Percentiles rank a stretch among this genome's conserved stretches.
Evolutionary conservation across 2,329 filamentous ascomycete genomes (phyloP).

Genomic region (Byssochlamys sp.): DNA sequence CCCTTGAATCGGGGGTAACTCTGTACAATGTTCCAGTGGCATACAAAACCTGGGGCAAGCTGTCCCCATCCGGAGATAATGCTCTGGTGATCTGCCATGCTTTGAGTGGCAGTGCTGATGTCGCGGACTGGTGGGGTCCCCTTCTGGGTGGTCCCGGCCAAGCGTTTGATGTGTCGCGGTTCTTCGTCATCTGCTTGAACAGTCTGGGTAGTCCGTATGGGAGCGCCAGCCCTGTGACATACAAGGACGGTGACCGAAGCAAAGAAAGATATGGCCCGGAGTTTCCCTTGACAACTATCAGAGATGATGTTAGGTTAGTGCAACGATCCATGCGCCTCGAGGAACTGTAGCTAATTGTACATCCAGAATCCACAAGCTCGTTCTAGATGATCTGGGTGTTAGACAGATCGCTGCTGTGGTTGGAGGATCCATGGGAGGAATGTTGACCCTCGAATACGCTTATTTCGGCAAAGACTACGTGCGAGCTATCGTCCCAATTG

Average conservation of each 20-base stretch:
- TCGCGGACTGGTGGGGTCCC: constrained; percentile 49
- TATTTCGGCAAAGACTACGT: constrained; percentile 63
- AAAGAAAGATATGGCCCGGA: constrained; percentile 83
- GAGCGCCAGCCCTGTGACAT: constrained; percentile 54
- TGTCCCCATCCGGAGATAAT: constrained; percentile 51
- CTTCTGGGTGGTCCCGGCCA: constrained; percentile 44
- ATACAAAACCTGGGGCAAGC: constrained; percentile 53
- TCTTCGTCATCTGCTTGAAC: constrained; percentile 47
- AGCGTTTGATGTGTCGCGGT: constrained; percentile 45
- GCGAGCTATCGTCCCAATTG: constrained; percentile 45
- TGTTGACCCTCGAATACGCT: constrained; percentile 49
- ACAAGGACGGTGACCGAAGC: constrained; percentile 66
- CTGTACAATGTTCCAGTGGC: constrained; percentile 64
- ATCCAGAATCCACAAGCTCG: constrained; percentile 43
- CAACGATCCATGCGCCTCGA: background rate
- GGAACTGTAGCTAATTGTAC: constrained; percentile 4
- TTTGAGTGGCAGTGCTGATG: constrained; percentile 46
- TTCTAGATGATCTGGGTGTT: constrained; percentile 47
- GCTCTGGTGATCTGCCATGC: constrained; percentile 53
- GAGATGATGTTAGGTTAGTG: constrained; percentile 84
- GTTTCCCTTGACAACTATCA: constrained; percentile 87
- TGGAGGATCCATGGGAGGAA: constrained; percentile 51
- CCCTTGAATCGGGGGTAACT: constrained; percentile 80
- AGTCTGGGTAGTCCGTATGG: constrained; percentile 48
- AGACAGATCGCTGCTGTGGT: constrained; percentile 46